Evolutionary conservation across 805 yeast species (phyloP).

Genomic region (Ogataea glucozyma): DNA sequence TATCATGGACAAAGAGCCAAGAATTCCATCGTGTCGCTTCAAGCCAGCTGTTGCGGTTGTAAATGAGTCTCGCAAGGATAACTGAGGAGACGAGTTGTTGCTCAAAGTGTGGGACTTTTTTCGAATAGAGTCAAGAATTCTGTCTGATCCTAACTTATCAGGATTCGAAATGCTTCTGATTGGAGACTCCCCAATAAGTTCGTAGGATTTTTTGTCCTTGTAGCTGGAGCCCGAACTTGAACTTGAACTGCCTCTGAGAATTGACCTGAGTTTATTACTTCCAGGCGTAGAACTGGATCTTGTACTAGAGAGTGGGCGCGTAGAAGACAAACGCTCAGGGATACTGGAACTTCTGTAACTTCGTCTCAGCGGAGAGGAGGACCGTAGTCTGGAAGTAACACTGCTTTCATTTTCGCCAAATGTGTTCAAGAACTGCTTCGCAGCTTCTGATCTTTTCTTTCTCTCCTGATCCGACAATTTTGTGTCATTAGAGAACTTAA

Average conservation of each 20-base stretch:
- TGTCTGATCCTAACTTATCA: conserved; percentile 20
- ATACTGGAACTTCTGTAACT: conserved; percentile 1
- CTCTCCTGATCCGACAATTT: conserved; percentile 23
- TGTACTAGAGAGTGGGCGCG: conserved; percentile 2
- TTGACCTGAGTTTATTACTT: conserved; percentile 17
- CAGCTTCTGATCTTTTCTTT: conserved; percentile 17
- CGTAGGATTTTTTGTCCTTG: conserved; percentile 25
- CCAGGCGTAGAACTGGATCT: conserved; percentile 1
- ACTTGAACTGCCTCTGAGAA: conserved; percentile 15
- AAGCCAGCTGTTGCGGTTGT: conserved; percentile 5
- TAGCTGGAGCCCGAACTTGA: too few species aligned
- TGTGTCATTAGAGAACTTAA: conserved; percentile 20
- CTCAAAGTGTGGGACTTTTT: conserved; percentile 13
- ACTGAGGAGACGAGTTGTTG: conserved; percentile 6
- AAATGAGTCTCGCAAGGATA: neutral
- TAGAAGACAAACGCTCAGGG: conserved; percentile 3
- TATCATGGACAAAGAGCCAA: conserved; percentile 30
- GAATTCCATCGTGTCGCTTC: conserved; percentile 21
- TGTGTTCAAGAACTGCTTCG: conserved; percentile 15
- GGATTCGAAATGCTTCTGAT: conserved; percentile 23
- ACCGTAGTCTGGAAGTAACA: conserved; percentile 8
- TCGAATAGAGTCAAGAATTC: conserved; percentile 20
- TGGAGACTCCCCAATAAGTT: conserved; percentile 32
- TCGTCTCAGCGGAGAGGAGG: conserved; percentile 6
- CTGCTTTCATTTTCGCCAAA: conserved; percentile 1